Base-by-base conservation (phyloP, 108 stramenopile species). In the Cyclotella cryptica region DNA sequence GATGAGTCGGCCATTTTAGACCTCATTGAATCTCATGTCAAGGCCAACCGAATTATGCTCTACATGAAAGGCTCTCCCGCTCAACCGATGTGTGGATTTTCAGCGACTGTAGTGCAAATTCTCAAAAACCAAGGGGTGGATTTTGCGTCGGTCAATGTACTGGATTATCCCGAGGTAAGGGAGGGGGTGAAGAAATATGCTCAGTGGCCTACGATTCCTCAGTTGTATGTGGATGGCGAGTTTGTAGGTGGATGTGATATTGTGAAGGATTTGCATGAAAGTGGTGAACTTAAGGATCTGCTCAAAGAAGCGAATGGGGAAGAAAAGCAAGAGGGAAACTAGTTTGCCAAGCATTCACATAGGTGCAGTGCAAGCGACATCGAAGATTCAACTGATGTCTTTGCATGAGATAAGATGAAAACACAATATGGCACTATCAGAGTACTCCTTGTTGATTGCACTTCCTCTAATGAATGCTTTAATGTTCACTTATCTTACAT, bases 61-160 rank as follows among this genome's bases (percentile, higher is more conserved):
- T 99, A 98, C 91, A 99, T 99, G 99, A 99, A 99, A 81, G 99
- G 99, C 44, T 98, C 96, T 28, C 98, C 98, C 17, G 41, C 78
- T 35, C 86, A 88, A 80, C 99, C 99, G 17, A 91, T 91, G 74
- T 99, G 99, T 81, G 99, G 99, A 29, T 99, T 99, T 85, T 95
- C 93, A 35, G 88, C 92, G 54, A 91, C 87, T 35, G 94, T 95
- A 1, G 95, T 98, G 4, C 77, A 92, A 70, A 90, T 97, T 27
- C 86, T 99, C 18, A 85, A 98, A 85, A 79, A 75, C 21, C 68
- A 89, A 47, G 98, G 97, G 3, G 93, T 95, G 18, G 95, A 97
- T 69, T 99, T 99, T 90, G 74, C 85, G 59, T 88, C 90, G 55
- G 98, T 99, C 55, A 98, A 99, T 90, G 98, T 99, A 22, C 81